These are phyloP conservation scores for Mortierella sp. DNA, from an alignment of 371 early-diverging fungal species.

Conservation along the genomic window DNA sequence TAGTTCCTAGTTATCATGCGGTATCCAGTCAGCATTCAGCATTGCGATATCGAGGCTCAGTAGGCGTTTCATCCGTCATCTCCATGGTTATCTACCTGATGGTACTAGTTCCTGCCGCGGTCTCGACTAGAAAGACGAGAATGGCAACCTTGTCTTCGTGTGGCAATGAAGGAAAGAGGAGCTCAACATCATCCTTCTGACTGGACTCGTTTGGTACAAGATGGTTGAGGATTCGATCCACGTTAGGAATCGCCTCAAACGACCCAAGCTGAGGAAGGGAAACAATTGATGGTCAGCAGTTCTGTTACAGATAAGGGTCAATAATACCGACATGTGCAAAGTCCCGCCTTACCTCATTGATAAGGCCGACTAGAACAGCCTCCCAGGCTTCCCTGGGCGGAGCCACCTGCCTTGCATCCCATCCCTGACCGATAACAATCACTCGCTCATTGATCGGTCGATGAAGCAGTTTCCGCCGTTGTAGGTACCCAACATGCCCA, in stretches of 20 bases:
- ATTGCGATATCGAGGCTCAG: no score
- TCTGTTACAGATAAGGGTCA: neutral
- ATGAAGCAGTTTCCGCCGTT: conserved; percentile 31
- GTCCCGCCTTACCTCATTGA: conserved; percentile 34
- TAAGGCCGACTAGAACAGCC: conserved; percentile 43
- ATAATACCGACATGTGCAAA: neutral
- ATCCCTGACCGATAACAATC: conserved; percentile 39
- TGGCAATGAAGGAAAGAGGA: conserved; percentile 57
- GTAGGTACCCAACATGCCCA: conserved; percentile 30
- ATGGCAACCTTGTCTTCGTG: conserved; percentile 61
- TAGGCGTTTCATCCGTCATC: no score
- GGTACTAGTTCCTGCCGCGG: conserved; percentile 57
- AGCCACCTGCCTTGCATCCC: conserved; percentile 32
- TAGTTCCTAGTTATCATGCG: conserved; percentile 40
- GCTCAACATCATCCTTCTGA: conserved; percentile 59
- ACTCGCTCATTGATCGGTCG: conserved; percentile 52
- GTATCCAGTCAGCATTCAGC: neutral
- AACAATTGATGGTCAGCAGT: neutral
- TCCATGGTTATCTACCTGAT: conserved; percentile 15
- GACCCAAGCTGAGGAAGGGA: conserved; percentile 56
- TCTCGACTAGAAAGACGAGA: conserved; percentile 61
- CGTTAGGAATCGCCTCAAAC: conserved; percentile 56
- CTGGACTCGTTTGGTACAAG: conserved; percentile 58
- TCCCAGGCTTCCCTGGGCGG: conserved; percentile 44
- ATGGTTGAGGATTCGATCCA: conserved; percentile 61